These are phyloP conservation scores for Angomonas ambiguus DNA, from an alignment of 208 protist genomes.

Conservation along the genomic window DNA sequence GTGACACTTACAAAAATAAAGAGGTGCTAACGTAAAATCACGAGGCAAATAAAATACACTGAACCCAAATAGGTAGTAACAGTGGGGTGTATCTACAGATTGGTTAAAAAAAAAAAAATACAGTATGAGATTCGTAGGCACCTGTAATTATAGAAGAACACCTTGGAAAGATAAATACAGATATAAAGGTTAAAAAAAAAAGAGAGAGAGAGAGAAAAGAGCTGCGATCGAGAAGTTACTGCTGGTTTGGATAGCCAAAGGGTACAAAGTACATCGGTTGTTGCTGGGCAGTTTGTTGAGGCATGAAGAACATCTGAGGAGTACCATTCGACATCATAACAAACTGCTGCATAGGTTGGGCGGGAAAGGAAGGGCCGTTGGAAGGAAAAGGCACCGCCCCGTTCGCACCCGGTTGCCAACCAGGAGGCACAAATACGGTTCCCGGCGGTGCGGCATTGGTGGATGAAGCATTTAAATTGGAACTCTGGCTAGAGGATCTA, in stretches of 20 bases:
- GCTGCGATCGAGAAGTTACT: conserved; percentile 8
- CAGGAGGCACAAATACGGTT: conserved; percentile 19
- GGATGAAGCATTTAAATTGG: conserved; percentile 12
- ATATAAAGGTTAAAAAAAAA: conserved; percentile 9
- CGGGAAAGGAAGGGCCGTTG: not conserved
- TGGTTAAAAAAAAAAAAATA: too few species aligned
- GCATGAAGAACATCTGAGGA: conserved; percentile 2
- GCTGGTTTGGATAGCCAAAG: not conserved
- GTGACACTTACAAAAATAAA: conserved; percentile 8
- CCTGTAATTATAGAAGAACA: too few species aligned
- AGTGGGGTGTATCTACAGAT: too few species aligned
- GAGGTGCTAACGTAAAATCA: not conserved
- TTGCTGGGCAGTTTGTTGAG: not conserved
- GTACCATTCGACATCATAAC: not conserved
- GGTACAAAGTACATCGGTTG: conserved; percentile 4
- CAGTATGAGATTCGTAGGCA: too few species aligned
- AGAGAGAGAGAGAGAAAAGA: conserved; percentile 14
- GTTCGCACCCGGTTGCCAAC: conserved; percentile 15
- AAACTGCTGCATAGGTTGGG: not conserved
- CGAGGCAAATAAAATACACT: not conserved
- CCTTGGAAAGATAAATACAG: not conserved
- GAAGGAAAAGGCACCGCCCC: not conserved
- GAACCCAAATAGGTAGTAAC: too few species aligned
- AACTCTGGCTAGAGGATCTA: conserved; percentile 20
- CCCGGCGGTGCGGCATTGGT: conserved; percentile 14